Percentiles rank a stretch among this genome's conserved stretches.
Evolutionary conservation across 1,284 basidiomycete species (phyloP).

Genomic region (Malassezia sp.): DNA sequence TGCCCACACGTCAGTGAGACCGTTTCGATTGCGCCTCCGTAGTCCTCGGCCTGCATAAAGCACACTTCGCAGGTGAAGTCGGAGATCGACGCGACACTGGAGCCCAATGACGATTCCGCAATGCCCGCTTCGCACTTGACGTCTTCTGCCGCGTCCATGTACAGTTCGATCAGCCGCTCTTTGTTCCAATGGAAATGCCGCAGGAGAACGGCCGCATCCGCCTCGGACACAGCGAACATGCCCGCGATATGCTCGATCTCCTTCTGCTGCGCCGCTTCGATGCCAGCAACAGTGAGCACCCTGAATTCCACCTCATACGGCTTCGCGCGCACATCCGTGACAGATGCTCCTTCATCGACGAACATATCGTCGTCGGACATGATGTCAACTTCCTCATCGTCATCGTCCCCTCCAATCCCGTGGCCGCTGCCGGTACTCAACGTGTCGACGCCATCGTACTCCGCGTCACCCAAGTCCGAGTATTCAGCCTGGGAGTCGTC

Average conservation of each 20-base stretch:
- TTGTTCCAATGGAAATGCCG: conserved; percentile 88
- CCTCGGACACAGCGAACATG: conserved; percentile 46
- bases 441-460: conserved; percentile 23
- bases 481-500: conserved; percentile 44
- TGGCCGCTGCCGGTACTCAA: conserved; percentile 14
- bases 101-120: conserved; percentile 24
- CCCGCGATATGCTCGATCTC: conserved; percentile 40
- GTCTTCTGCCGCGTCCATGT: conserved; percentile 40
- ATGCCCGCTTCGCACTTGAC: conserved; percentile 41
- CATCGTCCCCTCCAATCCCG: conserved; percentile 4
- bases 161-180: conserved; percentile 60
- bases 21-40: conserved; percentile 28
- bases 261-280: conserved; percentile 31
- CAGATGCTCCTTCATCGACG: conserved; percentile 5
- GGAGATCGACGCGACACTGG: conserved; percentile 5
- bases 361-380: conserved; percentile 6
- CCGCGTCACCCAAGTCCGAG: conserved; percentile 29
- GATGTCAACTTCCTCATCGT: conserved; percentile 10
- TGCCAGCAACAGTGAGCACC: conserved; percentile 22
- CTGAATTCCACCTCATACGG: conserved; percentile 39
- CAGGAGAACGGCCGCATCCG: conserved; percentile 63
- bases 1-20: conserved; percentile 40
- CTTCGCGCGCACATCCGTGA: conserved; percentile 24
- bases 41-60: conserved; percentile 32
- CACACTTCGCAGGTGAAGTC: conserved; percentile 43